Conservation (phyloP, 139 green algal species). For the Desmodesmus armatus region DNA sequence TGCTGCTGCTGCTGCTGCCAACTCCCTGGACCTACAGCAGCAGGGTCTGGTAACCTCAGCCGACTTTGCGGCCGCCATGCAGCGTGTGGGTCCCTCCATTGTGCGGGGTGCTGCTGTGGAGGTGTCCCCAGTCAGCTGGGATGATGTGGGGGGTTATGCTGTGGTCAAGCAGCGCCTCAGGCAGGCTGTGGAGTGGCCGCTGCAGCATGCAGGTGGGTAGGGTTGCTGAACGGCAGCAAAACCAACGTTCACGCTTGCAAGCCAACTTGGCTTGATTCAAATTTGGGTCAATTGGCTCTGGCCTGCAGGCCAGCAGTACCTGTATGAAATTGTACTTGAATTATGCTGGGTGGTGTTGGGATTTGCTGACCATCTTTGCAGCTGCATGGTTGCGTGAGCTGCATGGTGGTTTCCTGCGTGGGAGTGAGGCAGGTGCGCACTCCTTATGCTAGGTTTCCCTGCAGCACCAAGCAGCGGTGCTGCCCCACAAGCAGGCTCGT, state of each 20-base stretch:
- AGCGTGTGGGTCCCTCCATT: conserved; percentile 72
- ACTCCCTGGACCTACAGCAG: too few relatives aligned
- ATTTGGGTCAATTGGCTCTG: too few relatives aligned
- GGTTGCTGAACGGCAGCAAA: too few relatives aligned
- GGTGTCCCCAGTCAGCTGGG: conserved; percentile 49
- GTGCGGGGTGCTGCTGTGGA: conserved; percentile 70
- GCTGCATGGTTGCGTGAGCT: neutral
- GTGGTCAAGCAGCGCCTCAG: conserved; percentile 81
- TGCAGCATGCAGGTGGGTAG: conserved; percentile 68
- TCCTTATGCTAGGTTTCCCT: too few relatives aligned
- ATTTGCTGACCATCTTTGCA: neutral
- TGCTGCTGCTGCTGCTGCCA: conserved; percentile 5
- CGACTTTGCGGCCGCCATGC: conserved; percentile 71
- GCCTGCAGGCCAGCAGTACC: too few relatives aligned
- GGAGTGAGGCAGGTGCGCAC: too few relatives aligned
- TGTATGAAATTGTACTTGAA: neutral
- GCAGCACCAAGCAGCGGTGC: neutral
- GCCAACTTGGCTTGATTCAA: too few relatives aligned
- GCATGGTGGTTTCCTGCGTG: neutral
- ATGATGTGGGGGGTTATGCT: conserved; percentile 80
- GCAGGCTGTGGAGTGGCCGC: conserved; percentile 88
- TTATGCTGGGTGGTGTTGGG: neutral
- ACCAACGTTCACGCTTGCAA: too few relatives aligned
- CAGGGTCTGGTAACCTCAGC: conserved; percentile 30
- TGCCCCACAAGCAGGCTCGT: too few relatives aligned